Evolutionary conservation across 805 yeast genomes (phyloP), one percentile per base, ranked within the genome.

Genomic region (Ogataea minuta): DNA sequence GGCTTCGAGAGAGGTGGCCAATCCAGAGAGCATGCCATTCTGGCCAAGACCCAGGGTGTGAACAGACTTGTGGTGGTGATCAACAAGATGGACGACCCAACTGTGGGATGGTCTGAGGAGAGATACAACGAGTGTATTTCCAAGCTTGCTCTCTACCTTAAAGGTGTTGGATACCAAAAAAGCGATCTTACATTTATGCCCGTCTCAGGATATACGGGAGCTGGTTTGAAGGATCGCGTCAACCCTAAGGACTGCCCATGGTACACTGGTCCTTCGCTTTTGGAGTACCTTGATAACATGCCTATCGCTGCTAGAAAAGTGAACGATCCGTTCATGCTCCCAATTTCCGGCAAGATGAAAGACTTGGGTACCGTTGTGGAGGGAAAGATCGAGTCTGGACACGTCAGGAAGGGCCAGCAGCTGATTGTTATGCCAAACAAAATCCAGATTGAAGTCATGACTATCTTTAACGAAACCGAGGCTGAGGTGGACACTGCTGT

Each of bases 1-100:
- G 99, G 99, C 46, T 91, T 91, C 60, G 99, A 91, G 72, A 87
- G 89, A 66, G 98, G 98, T 59, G 99, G 99, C 53, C 99, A 91
- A 72, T 90, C 98, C 25, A 83, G 97, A 71, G 98, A 90, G 75
- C 99, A 91, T 61, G 98, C 98, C 9, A 72, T 91, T 45, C 74
- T 91, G 62, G 99, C 99, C 47, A 93, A 91, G 74, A 93, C 97
- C 36, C 98, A 91, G 70, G 99, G 99, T 70, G 96, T 91, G 47
- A 88, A 91, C 73, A 84, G 82, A 64, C 77, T 91, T 64, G 74
- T 93, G 49, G 96, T 91, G 43, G 97, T 85, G 38, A 89, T 91
- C 53, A 93, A 93, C 74, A 93, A 93, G 78, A 91, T 93, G 98
- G 99, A 93, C 68, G 99, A 93, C 61, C 84, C 96, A 34, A 93